phyloP scores from a whole-genome alignment of 73 alveolate species.

The Breviolum minutum region DNA sequence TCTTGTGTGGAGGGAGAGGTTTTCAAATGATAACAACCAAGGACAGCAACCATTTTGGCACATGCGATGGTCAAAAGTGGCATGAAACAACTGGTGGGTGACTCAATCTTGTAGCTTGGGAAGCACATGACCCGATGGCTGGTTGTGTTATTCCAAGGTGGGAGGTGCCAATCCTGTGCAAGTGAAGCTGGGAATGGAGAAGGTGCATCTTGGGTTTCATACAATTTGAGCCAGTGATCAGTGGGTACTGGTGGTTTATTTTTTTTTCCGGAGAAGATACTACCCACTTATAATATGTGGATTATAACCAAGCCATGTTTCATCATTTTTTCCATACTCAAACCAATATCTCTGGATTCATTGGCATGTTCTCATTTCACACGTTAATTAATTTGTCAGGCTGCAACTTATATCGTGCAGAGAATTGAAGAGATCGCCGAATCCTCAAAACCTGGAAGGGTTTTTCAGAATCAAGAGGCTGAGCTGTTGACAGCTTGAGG shows the following conservation, averaged over 20 bases:
- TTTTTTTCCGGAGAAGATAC: too few relatives aligned
- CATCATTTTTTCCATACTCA: background rate
- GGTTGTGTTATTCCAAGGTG: conserved; percentile 2
- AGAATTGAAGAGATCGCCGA: conserved; percentile 5
- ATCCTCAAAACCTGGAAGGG: background rate
- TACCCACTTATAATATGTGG: too few relatives aligned
- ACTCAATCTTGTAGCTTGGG: too few relatives aligned
- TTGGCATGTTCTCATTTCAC: background rate
- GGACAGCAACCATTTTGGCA: conserved; percentile 94
- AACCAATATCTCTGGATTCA: too few relatives aligned
- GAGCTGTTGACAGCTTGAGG: background rate
- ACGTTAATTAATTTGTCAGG: background rate
- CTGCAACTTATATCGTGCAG: conserved; percentile 13
- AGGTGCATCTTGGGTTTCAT: background rate
- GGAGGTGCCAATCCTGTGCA: conserved; percentile 94
- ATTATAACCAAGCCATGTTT: background rate
- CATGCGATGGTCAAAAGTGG: conserved; percentile 94
- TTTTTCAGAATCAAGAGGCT: background rate
- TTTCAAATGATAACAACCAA: background rate
- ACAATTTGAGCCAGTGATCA: background rate
- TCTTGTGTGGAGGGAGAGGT: too few relatives aligned
- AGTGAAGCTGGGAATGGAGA: conserved; percentile 89
- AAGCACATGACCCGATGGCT: background rate
- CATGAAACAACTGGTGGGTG: conserved; percentile 60
- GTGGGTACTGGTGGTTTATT: background rate